A percentile compares a stretch with the other conserved stretches of the same genome.
Conservation (phyloP, 2,329 filamentous ascomycete species). For the Alternaria brassicicola region DNA sequence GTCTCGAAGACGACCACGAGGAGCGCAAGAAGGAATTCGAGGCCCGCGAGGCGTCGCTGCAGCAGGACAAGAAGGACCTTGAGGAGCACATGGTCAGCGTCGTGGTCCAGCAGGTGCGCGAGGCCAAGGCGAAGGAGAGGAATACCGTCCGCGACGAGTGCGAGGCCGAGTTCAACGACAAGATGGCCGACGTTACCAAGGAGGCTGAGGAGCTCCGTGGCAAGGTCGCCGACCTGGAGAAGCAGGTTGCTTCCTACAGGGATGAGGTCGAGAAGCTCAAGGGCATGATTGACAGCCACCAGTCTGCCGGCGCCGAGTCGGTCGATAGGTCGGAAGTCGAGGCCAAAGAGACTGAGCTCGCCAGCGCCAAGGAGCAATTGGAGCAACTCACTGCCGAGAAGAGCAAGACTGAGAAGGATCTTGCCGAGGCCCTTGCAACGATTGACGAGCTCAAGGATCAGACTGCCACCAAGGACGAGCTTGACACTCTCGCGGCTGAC, state of each 20-base stretch:
- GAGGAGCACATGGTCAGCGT: conserved; percentile 52
- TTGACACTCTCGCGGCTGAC: conserved; percentile 35
- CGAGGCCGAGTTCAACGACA: conserved; percentile 41
- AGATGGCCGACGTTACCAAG: conserved; percentile 27
- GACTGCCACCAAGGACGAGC: conserved; percentile 32
- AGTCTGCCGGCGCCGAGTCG: conserved; percentile 22
- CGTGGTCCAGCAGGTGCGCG: conserved; percentile 50
- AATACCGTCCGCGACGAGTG: conserved; percentile 45
- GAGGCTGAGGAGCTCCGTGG: conserved; percentile 26
- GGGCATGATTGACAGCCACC: conserved; percentile 29
- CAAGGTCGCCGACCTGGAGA: conserved; percentile 32
- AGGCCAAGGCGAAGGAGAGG: conserved; percentile 48
- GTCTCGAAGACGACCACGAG: conserved; percentile 42
- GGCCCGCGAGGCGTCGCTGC: conserved; percentile 37
- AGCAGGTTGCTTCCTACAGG: conserved; percentile 36
- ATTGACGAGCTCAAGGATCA: conserved; percentile 29
- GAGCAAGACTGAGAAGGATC: conserved; percentile 21
- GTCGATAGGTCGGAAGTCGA: conserved; percentile 34
- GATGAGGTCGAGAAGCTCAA: conserved; percentile 40
- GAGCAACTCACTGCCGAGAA: conserved; percentile 22
- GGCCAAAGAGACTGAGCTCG: conserved; percentile 37
- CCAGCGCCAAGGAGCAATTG: conserved; percentile 26
- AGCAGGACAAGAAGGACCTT: conserved; percentile 48
- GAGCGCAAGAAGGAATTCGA: conserved; percentile 40
- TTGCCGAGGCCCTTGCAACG: conserved; percentile 28